These are phyloP conservation scores for Talaromyces trachyspermus DNA, from an alignment of 495 filamentous ascomycete genomes.

Conservation along the genomic window DNA sequence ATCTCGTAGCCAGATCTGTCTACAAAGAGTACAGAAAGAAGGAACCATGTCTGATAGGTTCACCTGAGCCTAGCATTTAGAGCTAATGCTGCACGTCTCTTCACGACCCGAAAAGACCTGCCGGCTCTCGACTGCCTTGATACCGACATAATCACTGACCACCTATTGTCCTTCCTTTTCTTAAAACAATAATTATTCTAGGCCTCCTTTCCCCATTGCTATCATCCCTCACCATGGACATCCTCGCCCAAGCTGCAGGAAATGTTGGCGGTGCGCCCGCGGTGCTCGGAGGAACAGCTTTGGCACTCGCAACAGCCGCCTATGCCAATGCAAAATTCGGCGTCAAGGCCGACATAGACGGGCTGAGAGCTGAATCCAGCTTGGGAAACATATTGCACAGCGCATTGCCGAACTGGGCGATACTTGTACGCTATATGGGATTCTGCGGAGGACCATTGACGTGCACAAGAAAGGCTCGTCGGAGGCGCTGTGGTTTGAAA, in stretches of 20 bases:
- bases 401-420: constrained; percentile 37
- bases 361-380: constrained; percentile 26
- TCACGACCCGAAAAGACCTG: no score
- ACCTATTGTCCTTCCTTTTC: no score
- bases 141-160: no score
- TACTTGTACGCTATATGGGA: constrained; percentile 34
- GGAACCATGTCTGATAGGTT: no score
- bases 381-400: constrained; percentile 24
- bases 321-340: constrained; percentile 44
- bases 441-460: constrained; percentile 36
- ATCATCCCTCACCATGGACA: constrained; percentile 21
- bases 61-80: no score
- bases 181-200: no score
- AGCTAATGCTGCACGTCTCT: no score
- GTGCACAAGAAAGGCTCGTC: constrained; percentile 25
- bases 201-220: no score
- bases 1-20: no score
- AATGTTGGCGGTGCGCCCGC: constrained; percentile 24
- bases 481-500: constrained; percentile 46
- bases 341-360: constrained; percentile 34
- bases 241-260: constrained; percentile 22
- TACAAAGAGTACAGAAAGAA: no score
- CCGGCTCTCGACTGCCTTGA: no score
- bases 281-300: constrained; percentile 30
- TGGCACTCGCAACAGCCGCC: constrained; percentile 34